Evolutionary conservation across 192 early-diverging fungal genomes (phyloP), one percentile per base, ranked within the genome.

Genomic region (Endogone sp.): DNA sequence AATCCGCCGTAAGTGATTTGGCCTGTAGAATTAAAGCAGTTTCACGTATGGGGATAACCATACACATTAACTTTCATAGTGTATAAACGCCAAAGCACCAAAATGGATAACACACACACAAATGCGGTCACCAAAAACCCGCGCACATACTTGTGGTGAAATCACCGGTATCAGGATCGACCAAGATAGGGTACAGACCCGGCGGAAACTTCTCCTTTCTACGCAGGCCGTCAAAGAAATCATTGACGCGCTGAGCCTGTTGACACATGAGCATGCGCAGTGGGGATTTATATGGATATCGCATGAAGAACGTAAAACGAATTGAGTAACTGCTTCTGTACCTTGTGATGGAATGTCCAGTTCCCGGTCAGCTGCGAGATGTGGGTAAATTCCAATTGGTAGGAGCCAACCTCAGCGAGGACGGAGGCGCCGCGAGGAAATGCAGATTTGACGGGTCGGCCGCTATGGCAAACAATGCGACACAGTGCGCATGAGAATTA

Each of bases 321-420:
- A n/a, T n/a, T n/a, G n/a, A n/a, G n/a, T n/a, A 20, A 44, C 24
- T 16, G 71, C 3, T 21, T 24, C 55, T 21, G 13, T 85, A 90
- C 88, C 64, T 65, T 73, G 26, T 82, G 56, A 58, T 90, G 86
- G 70, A 91, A 96, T 2, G 67, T 77, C 21, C 84, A 81, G 63
- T 94, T 79, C 2, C 88, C 89, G 9, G 93, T 93, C 6, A 95
- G 81, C 66, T 92, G 81, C 8, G 90, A 90, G 23, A 96, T 82
- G 56, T 92, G 90, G 73, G 86, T 86, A 69, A 92, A 91, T 78
- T 96, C 95, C 23, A 96, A 77, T 65, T 94, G 91, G 49, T 95
- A 74, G 0, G 91, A 88, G 49, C 93, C 94, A 54, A 88, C 67
- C 68, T 93, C 89, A 44, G 92, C 87, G 28, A 93, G 69, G 59